Percentiles rank a stretch among this genome's conserved stretches.
Conservation (phyloP, 2,329 filamentous ascomycete species). For the Blastomyces parvus region DNA sequence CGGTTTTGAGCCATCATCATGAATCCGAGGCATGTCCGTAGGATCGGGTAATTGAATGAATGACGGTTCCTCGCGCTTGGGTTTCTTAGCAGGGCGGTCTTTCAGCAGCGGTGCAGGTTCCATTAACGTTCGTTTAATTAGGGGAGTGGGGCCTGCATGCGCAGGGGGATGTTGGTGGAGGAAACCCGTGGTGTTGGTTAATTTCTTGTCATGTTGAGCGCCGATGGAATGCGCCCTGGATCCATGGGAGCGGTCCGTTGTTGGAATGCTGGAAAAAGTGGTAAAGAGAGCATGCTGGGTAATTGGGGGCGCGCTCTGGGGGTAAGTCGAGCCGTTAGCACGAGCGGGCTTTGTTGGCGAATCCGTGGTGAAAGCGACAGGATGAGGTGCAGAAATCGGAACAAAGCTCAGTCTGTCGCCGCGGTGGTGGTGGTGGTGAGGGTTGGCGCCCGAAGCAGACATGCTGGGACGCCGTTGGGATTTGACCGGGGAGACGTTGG, state of each 20-base stretch:
- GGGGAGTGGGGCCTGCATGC: constrained; percentile 33
- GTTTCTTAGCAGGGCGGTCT: constrained; percentile 61
- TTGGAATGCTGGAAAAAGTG: constrained; percentile 39
- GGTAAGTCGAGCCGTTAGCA: constrained; percentile 22
- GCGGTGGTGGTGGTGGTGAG: constrained; percentile 26
- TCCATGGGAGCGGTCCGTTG: constrained; percentile 36
- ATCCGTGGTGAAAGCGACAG: constrained; percentile 38
- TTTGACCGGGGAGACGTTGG: constrained; percentile 62
- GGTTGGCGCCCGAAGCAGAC: constrained; percentile 39
- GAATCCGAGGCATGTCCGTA: constrained; percentile 68
- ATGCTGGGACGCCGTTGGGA: constrained; percentile 45
- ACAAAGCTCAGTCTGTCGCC: constrained; percentile 53
- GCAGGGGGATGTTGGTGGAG: constrained; percentile 22
- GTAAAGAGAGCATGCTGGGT: constrained; percentile 41
- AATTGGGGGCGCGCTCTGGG: constrained; percentile 28
- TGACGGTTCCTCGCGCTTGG: constrained; percentile 48
- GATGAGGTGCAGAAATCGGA: constrained; percentile 45
- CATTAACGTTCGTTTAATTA: constrained; percentile 53
- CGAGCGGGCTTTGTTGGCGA: constrained; percentile 39
- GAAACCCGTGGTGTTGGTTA: constrained; percentile 32
- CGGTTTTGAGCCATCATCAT: constrained; percentile 83
- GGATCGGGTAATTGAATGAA: constrained; percentile 54
- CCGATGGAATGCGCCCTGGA: constrained; percentile 36
- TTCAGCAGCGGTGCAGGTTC: constrained; percentile 58
- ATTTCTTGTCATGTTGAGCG: constrained; percentile 36